Evolutionary conservation across 2,329 filamentous ascomycete species (phyloP).

Genomic region (Alternaria dauci): DNA sequence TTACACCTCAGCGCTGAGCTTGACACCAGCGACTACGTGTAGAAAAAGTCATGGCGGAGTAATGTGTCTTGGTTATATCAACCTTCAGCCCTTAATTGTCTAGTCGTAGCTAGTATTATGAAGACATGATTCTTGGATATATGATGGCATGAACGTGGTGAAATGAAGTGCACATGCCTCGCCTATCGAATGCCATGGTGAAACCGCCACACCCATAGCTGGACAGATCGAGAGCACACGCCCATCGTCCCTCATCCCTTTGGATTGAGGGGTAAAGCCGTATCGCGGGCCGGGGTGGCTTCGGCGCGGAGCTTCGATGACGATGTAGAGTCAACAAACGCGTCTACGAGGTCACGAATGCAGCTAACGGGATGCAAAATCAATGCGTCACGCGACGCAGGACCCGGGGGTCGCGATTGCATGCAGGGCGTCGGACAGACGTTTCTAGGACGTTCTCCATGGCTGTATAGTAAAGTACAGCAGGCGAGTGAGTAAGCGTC

Average conservation of each 20-base stretch:
- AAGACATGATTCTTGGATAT: not conserved
- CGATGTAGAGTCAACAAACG: constrained; percentile 12
- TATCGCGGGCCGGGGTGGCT: not conserved
- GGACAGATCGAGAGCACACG: not conserved
- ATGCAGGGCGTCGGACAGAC: not conserved
- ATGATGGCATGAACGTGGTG: not conserved
- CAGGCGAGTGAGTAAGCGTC: constrained; percentile 1
- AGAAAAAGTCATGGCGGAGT: not conserved
- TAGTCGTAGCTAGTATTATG: constrained; percentile 2
- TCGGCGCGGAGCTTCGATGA: constrained; percentile 7
- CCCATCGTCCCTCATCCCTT: not conserved
- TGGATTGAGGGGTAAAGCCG: constrained; percentile 5
- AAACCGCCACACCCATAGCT: not conserved
- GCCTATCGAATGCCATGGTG: not conserved
- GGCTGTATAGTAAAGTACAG: not conserved
- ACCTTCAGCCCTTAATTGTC: constrained; percentile 13
- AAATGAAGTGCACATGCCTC: not conserved
- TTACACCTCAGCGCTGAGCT: constrained; percentile 56
- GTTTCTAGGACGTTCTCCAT: not conserved
- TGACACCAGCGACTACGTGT: constrained; percentile 31
- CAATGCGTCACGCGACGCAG: not conserved
- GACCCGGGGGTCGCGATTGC: not conserved
- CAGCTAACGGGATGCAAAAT: not conserved
- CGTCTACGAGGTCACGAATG: not conserved
- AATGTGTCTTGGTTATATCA: not conserved